Conservation (phyloP, 306 rosid species). For the Cucumis sativus region DNA sequence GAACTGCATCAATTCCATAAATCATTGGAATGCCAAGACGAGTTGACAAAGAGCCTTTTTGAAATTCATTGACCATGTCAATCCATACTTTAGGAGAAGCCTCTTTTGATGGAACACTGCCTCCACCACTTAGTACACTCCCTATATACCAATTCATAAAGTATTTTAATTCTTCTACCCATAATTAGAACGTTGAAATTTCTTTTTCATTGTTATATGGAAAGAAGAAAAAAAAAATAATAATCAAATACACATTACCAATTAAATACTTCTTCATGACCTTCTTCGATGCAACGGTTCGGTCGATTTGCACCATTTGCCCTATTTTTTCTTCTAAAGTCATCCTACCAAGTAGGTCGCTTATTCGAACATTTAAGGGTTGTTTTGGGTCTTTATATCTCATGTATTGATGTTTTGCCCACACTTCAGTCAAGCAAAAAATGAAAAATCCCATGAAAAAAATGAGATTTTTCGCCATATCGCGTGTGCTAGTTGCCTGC, state of each 20-base stretch:
- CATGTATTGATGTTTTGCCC: neutral
- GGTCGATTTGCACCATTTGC: constrained; percentile 4
- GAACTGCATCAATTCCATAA: constrained; percentile 33
- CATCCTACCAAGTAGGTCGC: neutral
- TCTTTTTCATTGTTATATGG: neutral
- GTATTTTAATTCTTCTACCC: neutral
- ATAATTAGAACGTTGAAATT: neutral
- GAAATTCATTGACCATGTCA: constrained; percentile 23
- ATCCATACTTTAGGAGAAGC: constrained; percentile 28
- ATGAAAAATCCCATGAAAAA: neutral
- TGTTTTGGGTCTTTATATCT: neutral
- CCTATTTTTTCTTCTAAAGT: neutral
- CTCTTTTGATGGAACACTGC: constrained; percentile 13
- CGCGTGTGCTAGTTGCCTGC: neutral
- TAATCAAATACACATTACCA: neutral
- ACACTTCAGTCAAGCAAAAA: neutral
- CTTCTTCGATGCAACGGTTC: neutral
- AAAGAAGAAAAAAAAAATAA: neutral
- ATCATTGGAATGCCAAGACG: constrained; percentile 30
- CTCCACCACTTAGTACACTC: constrained; percentile 31
- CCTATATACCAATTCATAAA: constrained; percentile 4
- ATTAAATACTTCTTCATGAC: neutral
- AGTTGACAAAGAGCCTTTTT: constrained; percentile 20
- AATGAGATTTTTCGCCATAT: neutral
- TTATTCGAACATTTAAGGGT: neutral